phyloP scores from a whole-genome alignment of 495 filamentous ascomycete species.

The Lepraria neglecta region DNA sequence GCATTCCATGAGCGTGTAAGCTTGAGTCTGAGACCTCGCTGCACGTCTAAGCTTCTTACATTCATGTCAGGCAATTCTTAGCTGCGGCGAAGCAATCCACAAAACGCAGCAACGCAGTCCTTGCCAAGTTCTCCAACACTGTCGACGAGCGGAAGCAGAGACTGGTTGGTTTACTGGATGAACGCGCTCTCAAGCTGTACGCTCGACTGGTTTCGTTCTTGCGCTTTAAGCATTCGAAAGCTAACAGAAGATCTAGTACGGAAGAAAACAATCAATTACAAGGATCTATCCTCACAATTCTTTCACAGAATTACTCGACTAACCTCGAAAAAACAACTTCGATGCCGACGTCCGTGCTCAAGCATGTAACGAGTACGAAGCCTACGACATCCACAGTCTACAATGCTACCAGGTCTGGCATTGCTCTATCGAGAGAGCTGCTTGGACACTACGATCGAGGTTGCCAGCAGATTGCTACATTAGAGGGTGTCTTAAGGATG shows the following conservation, averaged over 20 bases:
- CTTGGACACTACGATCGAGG: constrained; percentile 17
- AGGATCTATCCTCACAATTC: constrained; percentile 3
- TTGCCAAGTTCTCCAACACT: background rate
- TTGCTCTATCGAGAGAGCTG: constrained; percentile 14
- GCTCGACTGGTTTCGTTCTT: background rate
- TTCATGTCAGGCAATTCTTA: constrained; percentile 31
- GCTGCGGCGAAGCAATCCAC: constrained; percentile 26
- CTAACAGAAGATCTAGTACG: background rate
- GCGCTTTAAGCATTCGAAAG: background rate
- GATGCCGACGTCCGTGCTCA: too few relatives aligned
- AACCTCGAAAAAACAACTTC: background rate
- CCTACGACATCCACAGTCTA: constrained; percentile 7
- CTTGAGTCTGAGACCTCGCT: background rate
- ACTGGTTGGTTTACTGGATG: background rate
- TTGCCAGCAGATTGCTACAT: constrained; percentile 10
- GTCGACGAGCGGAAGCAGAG: constrained; percentile 14
- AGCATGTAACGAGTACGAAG: background rate
- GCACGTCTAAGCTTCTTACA: background rate
- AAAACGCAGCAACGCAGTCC: background rate
- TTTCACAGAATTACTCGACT: background rate
- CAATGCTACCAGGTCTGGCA: constrained; percentile 5
- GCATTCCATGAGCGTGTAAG: constrained; percentile 33
- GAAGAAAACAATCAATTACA: background rate
- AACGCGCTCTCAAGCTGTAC: constrained; percentile 15
- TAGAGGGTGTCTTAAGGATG: background rate